These are phyloP conservation scores for Beauveria medogensis DNA, from an alignment of 2,329 filamentous ascomycete genomes.

Conservation along the genomic window DNA sequence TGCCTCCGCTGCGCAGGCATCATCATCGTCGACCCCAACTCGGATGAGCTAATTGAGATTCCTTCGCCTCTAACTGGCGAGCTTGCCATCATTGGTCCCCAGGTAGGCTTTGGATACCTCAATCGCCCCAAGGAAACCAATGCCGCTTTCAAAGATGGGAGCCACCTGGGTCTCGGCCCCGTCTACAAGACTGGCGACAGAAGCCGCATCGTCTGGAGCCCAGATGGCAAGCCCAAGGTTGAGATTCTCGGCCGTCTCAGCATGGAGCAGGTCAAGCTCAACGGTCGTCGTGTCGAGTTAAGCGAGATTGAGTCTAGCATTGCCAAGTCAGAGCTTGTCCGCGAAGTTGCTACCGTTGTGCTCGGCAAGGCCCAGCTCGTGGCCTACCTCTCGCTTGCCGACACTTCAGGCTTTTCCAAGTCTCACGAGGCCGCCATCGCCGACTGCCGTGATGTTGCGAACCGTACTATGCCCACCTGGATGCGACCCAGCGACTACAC, in stretches of 20 bases:
- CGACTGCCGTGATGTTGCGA: conserved; percentile 8
- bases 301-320: conserved; percentile 9
- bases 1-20: conserved; percentile 8
- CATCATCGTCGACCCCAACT: conserved; percentile 9
- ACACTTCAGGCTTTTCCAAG: neutral
- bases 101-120: conserved; percentile 12
- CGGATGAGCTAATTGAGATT: neutral
- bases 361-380: conserved; percentile 25
- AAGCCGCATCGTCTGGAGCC: conserved; percentile 7
- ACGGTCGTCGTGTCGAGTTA: conserved; percentile 10
- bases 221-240: conserved; percentile 9
- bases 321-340: conserved; percentile 3
- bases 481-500: conserved; percentile 10
- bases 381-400: conserved; percentile 4
- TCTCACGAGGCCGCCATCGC: neutral
- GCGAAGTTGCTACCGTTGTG: conserved; percentile 35
- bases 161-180: conserved; percentile 29
- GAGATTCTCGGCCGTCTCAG: conserved; percentile 9
- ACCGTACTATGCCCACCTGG: conserved; percentile 6
- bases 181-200: conserved; percentile 9
- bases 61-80: conserved; percentile 6
- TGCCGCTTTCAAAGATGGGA: conserved; percentile 7
- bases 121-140: conserved; percentile 11
- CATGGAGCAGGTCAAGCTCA: conserved; percentile 12
- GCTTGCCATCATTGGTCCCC: conserved; percentile 21